phyloP scores from a whole-genome alignment of 2,329 filamentous ascomycete genomes.

The Xylariaceae sp. region DNA sequence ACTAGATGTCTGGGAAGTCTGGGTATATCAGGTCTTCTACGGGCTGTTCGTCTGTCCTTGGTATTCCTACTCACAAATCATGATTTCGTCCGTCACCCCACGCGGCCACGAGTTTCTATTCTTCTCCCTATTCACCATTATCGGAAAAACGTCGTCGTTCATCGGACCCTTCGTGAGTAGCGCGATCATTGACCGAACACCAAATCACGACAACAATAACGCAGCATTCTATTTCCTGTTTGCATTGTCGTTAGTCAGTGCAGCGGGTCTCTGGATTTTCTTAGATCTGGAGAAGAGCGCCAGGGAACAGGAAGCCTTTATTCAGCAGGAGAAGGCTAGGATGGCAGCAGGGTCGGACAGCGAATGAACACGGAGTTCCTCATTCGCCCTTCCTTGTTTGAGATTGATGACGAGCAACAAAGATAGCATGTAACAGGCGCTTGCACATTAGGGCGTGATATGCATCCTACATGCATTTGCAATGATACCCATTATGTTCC shows the following conservation, averaged over 20 bases:
- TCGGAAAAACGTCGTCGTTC: conserved; percentile 66
- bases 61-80: conserved; percentile 69
- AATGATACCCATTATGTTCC: too few relatives aligned
- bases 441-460: too few relatives aligned
- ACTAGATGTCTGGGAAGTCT: conserved; percentile 42
- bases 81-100: conserved; percentile 68
- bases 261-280: conserved; percentile 50
- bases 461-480: too few relatives aligned
- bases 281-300: conserved; percentile 61
- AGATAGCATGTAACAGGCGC: not conserved
- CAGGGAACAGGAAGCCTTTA: conserved; percentile 55
- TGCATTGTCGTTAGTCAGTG: conserved; percentile 54
- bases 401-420: not conserved
- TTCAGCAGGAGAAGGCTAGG: conserved; percentile 37
- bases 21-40: conserved; percentile 54
- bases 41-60: conserved; percentile 66
- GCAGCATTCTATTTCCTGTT: conserved; percentile 67
- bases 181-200: conserved; percentile 64
- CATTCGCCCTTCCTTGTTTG: not conserved
- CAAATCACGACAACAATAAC: conserved; percentile 52
- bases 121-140: conserved; percentile 67
- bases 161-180: conserved; percentile 67
- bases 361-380: not conserved
- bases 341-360: conserved; percentile 11
- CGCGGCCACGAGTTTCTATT: conserved; percentile 68